These are phyloP conservation scores for Arctium minus DNA, from an alignment of 129 eudicot genomes.

Conservation along the genomic window DNA sequence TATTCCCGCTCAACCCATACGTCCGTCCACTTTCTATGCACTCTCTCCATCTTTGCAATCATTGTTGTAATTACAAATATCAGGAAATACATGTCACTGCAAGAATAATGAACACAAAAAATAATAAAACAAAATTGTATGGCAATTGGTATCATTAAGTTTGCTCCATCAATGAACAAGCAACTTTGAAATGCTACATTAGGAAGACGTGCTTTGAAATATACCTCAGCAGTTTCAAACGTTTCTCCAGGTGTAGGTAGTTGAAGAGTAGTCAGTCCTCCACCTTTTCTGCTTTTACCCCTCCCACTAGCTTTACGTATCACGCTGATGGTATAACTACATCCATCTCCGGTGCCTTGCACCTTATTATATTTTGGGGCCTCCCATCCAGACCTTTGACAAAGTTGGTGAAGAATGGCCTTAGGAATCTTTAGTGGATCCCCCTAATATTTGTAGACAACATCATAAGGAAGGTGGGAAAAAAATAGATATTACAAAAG, in stretches of 20 bases:
- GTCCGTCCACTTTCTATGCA: too few relatives aligned
- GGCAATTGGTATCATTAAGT: not conserved
- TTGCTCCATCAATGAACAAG: not conserved
- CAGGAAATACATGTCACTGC: not conserved
- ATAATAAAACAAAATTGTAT: not conserved
- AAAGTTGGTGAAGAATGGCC: constrained; percentile 88
- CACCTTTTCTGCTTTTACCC: constrained; percentile 95
- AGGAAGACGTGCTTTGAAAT: not conserved
- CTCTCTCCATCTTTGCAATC: not conserved
- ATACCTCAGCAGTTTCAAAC: constrained; percentile 76
- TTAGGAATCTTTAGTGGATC: constrained; percentile 88
- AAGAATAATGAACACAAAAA: not conserved
- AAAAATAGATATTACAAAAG: constrained; percentile 3
- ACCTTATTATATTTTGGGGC: constrained; percentile 86
- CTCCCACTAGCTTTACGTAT: constrained; percentile 95
- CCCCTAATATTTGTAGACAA: constrained; percentile 49
- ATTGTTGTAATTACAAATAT: not conserved
- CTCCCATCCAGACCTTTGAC: constrained; percentile 96
- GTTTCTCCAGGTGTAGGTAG: constrained; percentile 58
- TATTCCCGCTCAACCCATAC: too few relatives aligned
- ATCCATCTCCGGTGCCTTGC: constrained; percentile 41
- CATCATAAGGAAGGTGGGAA: constrained; percentile 15
- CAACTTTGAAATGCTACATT: not conserved
- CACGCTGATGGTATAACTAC: constrained; percentile 71
- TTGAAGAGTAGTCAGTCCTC: constrained; percentile 74